Percentiles rank a stretch among this genome's conserved stretches.
phyloP scores from a whole-genome alignment of 495 filamentous ascomycete species.

The Aspergillus incahuasiensis region DNA sequence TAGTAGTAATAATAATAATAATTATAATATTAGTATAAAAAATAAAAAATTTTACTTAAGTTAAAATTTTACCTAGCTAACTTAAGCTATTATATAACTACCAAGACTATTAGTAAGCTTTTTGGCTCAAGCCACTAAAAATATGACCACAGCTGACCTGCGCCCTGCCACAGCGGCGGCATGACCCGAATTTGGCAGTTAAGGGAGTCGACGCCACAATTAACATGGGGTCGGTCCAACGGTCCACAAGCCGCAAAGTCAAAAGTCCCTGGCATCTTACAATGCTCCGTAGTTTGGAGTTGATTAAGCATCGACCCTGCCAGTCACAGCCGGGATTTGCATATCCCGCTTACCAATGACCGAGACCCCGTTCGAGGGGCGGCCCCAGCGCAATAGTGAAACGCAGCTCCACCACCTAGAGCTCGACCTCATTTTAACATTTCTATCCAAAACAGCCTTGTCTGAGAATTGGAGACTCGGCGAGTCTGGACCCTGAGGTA shows the following conservation, averaged over 20 bases:
- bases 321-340: neutral
- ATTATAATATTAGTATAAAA: too few relatives aligned
- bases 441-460: constrained; percentile 2
- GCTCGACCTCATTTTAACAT: neutral
- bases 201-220: neutral
- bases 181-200: neutral
- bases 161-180: too few relatives aligned
- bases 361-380: neutral
- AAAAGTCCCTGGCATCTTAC: neutral
- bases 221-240: neutral
- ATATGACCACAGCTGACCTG: too few relatives aligned
- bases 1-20: too few relatives aligned
- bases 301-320: neutral
- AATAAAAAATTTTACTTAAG: too few relatives aligned
- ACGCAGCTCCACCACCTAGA: neutral
- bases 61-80: too few relatives aligned
- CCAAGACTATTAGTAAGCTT: too few relatives aligned
- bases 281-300: neutral
- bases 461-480: neutral
- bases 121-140: too few relatives aligned
- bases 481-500: neutral
- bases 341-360: neutral
- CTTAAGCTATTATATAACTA: too few relatives aligned
- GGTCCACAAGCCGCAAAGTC: too few relatives aligned
- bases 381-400: neutral